Evolutionary conservation across 805 yeast species (phyloP).

Genomic region (Millerozyma acaciae): DNA sequence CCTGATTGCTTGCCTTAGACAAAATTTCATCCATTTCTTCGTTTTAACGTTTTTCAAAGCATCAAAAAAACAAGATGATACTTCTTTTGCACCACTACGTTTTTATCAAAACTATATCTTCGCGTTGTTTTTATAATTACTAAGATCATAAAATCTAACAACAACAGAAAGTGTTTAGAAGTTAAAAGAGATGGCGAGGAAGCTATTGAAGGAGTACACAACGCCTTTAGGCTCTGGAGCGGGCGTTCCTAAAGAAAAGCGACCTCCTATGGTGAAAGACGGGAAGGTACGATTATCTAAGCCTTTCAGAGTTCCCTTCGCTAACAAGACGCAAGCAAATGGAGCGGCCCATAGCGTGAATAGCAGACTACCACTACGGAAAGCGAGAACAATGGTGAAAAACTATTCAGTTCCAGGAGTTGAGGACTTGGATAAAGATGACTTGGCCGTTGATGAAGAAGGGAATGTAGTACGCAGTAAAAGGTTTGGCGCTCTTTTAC

Average conservation of each 20-base stretch:
- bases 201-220: constrained; percentile 36
- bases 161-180: neutral
- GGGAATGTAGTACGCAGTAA: constrained; percentile 24
- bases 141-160: neutral
- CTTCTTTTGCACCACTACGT: too few relatives aligned
- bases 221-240: constrained; percentile 66
- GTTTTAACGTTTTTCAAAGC: neutral
- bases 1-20: constrained; percentile 65
- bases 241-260: constrained; percentile 53
- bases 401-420: constrained; percentile 29
- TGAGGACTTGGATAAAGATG: constrained; percentile 14
- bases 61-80: neutral
- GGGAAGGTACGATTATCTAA: constrained; percentile 50
- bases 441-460: constrained; percentile 30
- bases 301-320: constrained; percentile 69
- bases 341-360: constrained; percentile 9
- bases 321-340: constrained; percentile 11
- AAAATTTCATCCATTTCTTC: constrained; percentile 39
- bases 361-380: constrained; percentile 18
- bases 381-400: constrained; percentile 27
- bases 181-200: constrained; percentile 17
- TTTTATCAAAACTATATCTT: neutral
- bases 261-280: constrained; percentile 52
- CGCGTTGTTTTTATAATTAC: constrained; percentile 5
- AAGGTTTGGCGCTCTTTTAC: constrained; percentile 57